Conservation (phyloP, 148 eudicot species). For the Arbutus unedo region DNA sequence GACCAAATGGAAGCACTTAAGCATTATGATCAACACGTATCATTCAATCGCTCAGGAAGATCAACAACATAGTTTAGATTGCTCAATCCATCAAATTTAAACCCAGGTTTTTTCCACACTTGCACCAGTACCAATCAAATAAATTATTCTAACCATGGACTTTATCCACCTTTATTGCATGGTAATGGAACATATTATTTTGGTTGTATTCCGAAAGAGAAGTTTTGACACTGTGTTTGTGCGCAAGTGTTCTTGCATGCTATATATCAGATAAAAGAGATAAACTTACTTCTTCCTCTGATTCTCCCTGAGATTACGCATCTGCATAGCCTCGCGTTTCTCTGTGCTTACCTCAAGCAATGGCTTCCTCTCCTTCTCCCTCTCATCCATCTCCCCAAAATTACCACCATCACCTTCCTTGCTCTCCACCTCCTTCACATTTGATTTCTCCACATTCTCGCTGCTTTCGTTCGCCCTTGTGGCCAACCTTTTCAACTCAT, state of each 20-base stretch:
- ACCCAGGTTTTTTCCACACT: neutral
- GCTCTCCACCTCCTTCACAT: neutral
- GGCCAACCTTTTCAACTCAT: slow-evolving; percentile 69
- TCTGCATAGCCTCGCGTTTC: slow-evolving; percentile 28
- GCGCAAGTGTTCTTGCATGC: neutral
- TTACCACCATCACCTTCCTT: slow-evolving; percentile 16
- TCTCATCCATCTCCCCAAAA: slow-evolving; percentile 17
- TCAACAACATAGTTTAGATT: too few relatives aligned
- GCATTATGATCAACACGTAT: neutral
- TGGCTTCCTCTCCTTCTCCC: slow-evolving; percentile 55
- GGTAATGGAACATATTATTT: neutral
- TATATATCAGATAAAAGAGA: neutral
- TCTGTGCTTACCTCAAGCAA: slow-evolving; percentile 49
- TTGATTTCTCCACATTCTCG: slow-evolving; percentile 27
- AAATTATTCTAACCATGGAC: neutral
- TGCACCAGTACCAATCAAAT: neutral
- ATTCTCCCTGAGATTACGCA: slow-evolving; percentile 32
- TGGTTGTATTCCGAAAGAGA: neutral
- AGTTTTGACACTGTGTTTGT: neutral
- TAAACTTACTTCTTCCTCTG: slow-evolving; percentile 42
- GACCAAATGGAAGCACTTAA: neutral
- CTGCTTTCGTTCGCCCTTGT: slow-evolving; percentile 36
- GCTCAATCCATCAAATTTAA: neutral
- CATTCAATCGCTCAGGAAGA: neutral
- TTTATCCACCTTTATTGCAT: neutral